Evolutionary conservation across 352 stramenopile genomes (phyloP).

Genomic region (Plasmopara viticola): DNA sequence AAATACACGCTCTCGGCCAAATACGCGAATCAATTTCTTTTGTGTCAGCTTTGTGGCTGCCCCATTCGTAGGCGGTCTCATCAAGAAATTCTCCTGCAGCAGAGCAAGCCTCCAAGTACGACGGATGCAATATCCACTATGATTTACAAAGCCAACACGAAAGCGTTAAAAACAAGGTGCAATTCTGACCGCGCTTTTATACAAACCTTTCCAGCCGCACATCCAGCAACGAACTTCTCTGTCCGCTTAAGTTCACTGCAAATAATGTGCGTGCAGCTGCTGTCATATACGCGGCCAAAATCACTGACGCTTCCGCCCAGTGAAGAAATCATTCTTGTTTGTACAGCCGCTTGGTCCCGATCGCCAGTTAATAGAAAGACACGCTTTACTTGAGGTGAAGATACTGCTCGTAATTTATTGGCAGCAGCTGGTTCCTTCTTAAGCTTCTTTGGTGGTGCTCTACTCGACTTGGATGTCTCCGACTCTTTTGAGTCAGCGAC

Average conservation of each 20-base stretch:
- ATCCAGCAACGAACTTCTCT: slow-evolving; percentile 82
- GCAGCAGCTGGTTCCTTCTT: slow-evolving; percentile 19
- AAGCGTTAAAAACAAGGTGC: slow-evolving; percentile 1
- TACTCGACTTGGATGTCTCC: slow-evolving; percentile 9
- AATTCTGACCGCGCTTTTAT: not conserved
- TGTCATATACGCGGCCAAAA: slow-evolving; percentile 62
- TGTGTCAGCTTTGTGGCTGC: slow-evolving; percentile 38
- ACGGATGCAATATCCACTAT: slow-evolving; percentile 83
- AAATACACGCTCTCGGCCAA: slow-evolving; percentile 49
- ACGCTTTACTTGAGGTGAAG: slow-evolving; percentile 13
- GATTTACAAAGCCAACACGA: slow-evolving; percentile 7
- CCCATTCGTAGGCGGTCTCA: slow-evolving; percentile 71
- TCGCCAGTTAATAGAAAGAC: slow-evolving; percentile 72
- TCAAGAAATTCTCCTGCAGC: slow-evolving; percentile 61
- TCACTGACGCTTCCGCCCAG: slow-evolving; percentile 61
- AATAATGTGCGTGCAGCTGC: slow-evolving; percentile 76
- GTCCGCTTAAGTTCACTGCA: slow-evolving; percentile 83
- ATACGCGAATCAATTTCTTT: slow-evolving; percentile 71
- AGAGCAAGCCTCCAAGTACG: slow-evolving; percentile 68
- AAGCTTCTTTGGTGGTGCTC: slow-evolving; percentile 21
- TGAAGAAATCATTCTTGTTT: slow-evolving; percentile 68
- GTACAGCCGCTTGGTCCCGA: slow-evolving; percentile 61
- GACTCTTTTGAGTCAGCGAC: slow-evolving; percentile 11
- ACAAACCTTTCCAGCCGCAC: slow-evolving; percentile 71
- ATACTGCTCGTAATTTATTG: slow-evolving; percentile 7